phyloP scores from a whole-genome alignment of 495 filamentous ascomycete genomes.

The Letharia columbiana region DNA sequence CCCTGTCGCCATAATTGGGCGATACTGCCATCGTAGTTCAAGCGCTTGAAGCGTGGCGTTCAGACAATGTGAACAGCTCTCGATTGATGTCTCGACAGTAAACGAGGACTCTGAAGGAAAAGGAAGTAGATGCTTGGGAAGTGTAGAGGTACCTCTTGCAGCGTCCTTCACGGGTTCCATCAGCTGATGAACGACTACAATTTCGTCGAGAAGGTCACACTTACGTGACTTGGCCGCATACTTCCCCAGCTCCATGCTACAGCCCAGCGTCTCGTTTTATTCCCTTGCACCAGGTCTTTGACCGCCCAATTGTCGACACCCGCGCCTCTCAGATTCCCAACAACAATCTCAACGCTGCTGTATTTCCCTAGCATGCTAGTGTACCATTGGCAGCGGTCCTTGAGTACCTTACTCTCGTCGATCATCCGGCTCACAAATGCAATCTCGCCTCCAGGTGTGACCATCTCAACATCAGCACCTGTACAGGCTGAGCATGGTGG shows the following conservation, averaged over 20 bases:
- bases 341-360: conserved; percentile 55
- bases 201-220: conserved; percentile 8
- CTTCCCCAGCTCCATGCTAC: conserved; percentile 78
- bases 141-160: conserved; percentile 46
- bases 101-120: conserved; percentile 41
- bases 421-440: conserved; percentile 70
- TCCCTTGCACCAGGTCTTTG: conserved; percentile 70
- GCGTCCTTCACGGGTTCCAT: conserved; percentile 34
- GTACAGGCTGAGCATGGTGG: conserved; percentile 74
- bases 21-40: conserved; percentile 47
- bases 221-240: conserved; percentile 54
- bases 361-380: conserved; percentile 86
- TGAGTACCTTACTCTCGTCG: conserved; percentile 56
- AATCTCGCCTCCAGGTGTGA: conserved; percentile 74
- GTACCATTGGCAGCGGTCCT: conserved; percentile 68
- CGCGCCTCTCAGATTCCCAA: conserved; percentile 50
- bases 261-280: conserved; percentile 75
- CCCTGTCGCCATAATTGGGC: conserved; percentile 34
- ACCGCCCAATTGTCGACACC: conserved; percentile 73
- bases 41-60: conserved; percentile 38
- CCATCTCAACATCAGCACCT: conserved; percentile 77
- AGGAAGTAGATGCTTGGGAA: conserved; percentile 53
- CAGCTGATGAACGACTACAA: background rate
- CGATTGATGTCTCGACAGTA: conserved; percentile 21
- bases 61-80: conserved; percentile 26